Conservation (phyloP, 2,329 filamentous ascomycete species). For the Diaporthe citrichinensis region DNA sequence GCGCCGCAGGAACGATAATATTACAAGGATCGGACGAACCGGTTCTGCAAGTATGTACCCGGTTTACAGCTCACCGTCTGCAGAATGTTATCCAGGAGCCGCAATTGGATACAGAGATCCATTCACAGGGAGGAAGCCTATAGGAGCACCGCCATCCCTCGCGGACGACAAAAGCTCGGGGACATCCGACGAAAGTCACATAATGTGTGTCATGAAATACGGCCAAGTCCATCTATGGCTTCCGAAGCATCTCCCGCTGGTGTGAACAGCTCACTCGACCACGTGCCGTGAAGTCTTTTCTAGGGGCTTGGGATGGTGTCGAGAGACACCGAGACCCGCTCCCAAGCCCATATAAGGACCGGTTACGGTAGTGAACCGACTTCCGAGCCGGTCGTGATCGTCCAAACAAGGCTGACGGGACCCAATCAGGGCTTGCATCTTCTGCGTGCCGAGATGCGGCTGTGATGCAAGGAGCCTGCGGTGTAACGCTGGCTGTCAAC, state of each 20-base stretch:
- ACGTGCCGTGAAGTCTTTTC: not conserved
- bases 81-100: not conserved
- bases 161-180: not conserved
- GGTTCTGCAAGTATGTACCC: not conserved
- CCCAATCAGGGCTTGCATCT: constrained; percentile 14
- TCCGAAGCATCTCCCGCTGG: not conserved
- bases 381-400: constrained; percentile 22
- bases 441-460: constrained; percentile 18
- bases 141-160: not conserved
- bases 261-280: constrained; percentile 10
- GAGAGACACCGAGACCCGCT: constrained; percentile 26
- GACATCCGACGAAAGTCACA: constrained; percentile 9
- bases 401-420: not conserved
- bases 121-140: constrained; percentile 2
- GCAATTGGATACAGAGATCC: not conserved
- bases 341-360: not conserved
- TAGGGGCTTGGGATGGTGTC: not conserved
- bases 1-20: not conserved
- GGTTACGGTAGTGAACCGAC: constrained; percentile 25
- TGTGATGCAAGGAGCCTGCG: constrained; percentile 9
- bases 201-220: not conserved
- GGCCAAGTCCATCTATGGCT: not conserved
- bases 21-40: not conserved
- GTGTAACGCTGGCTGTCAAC: not conserved
- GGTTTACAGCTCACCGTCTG: not conserved